Percentiles rank a stretch among this genome's conserved stretches.
Conservation (phyloP, 2,329 filamentous ascomycete species). For the Aspergillus amoenus region DNA sequence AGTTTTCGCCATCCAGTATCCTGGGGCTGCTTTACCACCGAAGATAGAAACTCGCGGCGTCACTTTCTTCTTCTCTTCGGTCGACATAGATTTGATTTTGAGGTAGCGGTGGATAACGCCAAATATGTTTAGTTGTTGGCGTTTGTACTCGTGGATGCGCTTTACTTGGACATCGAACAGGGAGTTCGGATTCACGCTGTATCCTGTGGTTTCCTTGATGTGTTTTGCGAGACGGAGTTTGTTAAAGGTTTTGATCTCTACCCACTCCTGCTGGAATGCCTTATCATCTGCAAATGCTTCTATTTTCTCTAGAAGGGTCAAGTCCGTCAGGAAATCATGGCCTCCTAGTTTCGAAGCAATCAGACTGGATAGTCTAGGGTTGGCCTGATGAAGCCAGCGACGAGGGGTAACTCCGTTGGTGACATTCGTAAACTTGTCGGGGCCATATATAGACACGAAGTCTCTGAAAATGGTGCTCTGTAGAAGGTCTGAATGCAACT, state of each 20-base stretch:
- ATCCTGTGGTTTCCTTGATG: conserved; percentile 77
- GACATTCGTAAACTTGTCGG: conserved; percentile 97
- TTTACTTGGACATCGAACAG: conserved; percentile 98
- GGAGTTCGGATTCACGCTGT: conserved; percentile 80
- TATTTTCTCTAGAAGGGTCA: conserved; percentile 81
- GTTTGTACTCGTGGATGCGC: conserved; percentile 99
- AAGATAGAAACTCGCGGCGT: conserved; percentile 91
- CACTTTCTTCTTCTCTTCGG: conserved; percentile 82
- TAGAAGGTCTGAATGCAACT: conserved; percentile 95
- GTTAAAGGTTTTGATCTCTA: conserved; percentile 94
- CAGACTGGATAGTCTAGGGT: conserved; percentile 84
- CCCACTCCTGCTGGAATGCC: conserved; percentile 90
- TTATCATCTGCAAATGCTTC: conserved; percentile 83
- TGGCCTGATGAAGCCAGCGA: conserved; percentile 96
- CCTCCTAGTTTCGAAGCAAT: conserved; percentile 88
- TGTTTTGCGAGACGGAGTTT: conserved; percentile 89
- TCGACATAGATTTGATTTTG: conserved; percentile 77
- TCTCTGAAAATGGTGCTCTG: conserved; percentile 99
- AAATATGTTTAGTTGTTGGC: conserved; percentile 98
- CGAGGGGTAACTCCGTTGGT: conserved; percentile 97
- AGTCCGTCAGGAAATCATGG: conserved; percentile 82
- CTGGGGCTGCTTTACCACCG: conserved; percentile 94
- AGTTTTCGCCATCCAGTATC: conserved; percentile 99
- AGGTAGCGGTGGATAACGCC: conserved; percentile 95
- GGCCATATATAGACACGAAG: conserved; percentile 91